Evolutionary conservation across 306 rosid genomes (phyloP), one percentile per base, ranked within the genome.

Genomic region (Inga laurina): DNA sequence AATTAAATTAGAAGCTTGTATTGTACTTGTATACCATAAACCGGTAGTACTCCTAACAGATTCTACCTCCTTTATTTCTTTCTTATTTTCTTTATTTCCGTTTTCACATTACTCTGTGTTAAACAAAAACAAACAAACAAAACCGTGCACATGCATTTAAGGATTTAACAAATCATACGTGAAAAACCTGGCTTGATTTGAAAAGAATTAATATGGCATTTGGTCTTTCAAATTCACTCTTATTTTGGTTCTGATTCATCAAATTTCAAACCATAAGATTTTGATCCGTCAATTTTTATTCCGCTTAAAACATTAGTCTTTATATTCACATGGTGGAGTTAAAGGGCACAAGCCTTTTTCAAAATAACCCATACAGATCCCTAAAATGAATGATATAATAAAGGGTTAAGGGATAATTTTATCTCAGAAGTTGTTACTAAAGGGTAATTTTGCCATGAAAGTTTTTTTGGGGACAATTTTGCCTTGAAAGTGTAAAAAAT

Each of bases 401-500:
- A 39, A 39, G 43, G 43, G 8, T 39, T 39, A 6, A 39, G 8
- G 2, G 43, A 1, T 0, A 39, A 6, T 0, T 37, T 37, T 4
- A 4, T 37, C 0, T 0, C 0, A 0, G 39, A 37, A 4, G 39
- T 37, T 35, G 3, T 3, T 4, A 3, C 1, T 35, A 0, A 35
- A 3, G 4, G 37, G 4, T 0, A 35, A 35, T 37, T 37, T 37
- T 37, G 7, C 0, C 1, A 0, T 4, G 41, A 37, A 37, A 37
- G 41, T 5, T 37, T 37, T 39, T 39, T 39, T 0, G 1, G 1
- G 43, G 8, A 0, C 0, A 39, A 39, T 39, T 37, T 5, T 39
- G 0, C 0, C 2, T 5, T 6, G 1, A 0, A 39, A 39, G 8
- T 39, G 43, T 39, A 0, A 5, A 39, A 39, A 1, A 6, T 0